Evolutionary conservation across 345 rosid species (phyloP).

Genomic region (Brassica nigra): DNA sequence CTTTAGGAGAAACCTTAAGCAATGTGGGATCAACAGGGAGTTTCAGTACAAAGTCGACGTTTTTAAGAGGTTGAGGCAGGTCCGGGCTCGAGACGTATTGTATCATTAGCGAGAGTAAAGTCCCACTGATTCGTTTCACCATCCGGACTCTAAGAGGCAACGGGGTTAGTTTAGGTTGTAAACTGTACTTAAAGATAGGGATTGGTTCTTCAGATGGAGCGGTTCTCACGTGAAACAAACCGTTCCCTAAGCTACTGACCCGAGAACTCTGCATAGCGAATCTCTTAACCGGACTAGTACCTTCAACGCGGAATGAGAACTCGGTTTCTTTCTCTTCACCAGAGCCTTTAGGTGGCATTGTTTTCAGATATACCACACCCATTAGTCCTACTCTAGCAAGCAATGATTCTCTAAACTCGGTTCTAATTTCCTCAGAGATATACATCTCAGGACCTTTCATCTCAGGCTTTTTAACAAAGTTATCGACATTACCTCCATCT

Average conservation of each 20-base stretch:
- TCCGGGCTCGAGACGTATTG: constrained; percentile 92
- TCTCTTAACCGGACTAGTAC: constrained; percentile 72
- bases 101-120: constrained; percentile 93
- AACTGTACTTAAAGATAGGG: constrained; percentile 86
- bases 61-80: constrained; percentile 59
- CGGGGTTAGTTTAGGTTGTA: constrained; percentile 78
- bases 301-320: constrained; percentile 85
- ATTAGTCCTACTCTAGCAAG: constrained; percentile 89
- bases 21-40: constrained; percentile 93
- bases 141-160: constrained; percentile 89
- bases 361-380: constrained; percentile 88
- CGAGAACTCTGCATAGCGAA: constrained; percentile 72
- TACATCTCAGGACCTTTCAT: constrained; percentile 97
- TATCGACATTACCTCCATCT: constrained; percentile 65
- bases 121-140: constrained; percentile 82
- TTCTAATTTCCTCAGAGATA: constrained; percentile 80
- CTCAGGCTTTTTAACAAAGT: constrained; percentile 76
- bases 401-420: constrained; percentile 93
- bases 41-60: constrained; percentile 80
- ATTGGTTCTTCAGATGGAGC: constrained; percentile 88
- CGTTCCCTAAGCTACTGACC: constrained; percentile 82
- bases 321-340: constrained; percentile 87
- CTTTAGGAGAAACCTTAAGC: constrained; percentile 94
- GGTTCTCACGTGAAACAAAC: constrained; percentile 90
- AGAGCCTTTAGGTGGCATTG: constrained; percentile 70